Conservation (phyloP, 345 rosid genomes). For the Eutrema heterophyllum region DNA sequence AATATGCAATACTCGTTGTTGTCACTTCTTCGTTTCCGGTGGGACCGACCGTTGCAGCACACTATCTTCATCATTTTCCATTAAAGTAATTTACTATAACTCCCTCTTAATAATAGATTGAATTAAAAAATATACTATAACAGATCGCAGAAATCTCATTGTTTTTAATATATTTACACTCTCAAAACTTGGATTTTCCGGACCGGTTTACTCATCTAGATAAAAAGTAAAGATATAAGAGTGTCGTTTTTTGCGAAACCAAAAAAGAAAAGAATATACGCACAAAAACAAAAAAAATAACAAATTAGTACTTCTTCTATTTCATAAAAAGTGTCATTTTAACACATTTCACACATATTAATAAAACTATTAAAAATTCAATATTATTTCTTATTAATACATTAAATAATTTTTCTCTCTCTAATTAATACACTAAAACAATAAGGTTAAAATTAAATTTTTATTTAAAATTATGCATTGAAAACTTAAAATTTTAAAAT, state of each 20-base stretch:
- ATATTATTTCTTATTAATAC: too few species aligned
- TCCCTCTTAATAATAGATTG: neutral
- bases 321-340: too few species aligned
- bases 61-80: constrained; percentile 27
- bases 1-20: constrained; percentile 5
- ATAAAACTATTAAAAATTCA: too few species aligned
- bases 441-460: too few species aligned
- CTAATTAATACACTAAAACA: too few species aligned
- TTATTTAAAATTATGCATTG: too few species aligned
- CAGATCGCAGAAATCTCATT: constrained; percentile 15
- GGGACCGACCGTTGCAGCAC: constrained; percentile 27
- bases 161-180: neutral
- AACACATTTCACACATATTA: too few species aligned
- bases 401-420: too few species aligned
- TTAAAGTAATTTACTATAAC: neutral
- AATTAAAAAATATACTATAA: neutral
- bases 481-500: too few species aligned
- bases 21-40: constrained; percentile 16
- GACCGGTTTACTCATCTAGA: neutral
- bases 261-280: neutral
- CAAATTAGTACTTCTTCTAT: too few species aligned
- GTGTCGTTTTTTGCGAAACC: neutral
- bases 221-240: neutral
- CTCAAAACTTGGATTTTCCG: neutral
- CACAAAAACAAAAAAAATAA: constrained; percentile 22